Base-by-base conservation (phyloP, 2,329 filamentous ascomycete genomes). In the Thermoascus crustaceus region DNA sequence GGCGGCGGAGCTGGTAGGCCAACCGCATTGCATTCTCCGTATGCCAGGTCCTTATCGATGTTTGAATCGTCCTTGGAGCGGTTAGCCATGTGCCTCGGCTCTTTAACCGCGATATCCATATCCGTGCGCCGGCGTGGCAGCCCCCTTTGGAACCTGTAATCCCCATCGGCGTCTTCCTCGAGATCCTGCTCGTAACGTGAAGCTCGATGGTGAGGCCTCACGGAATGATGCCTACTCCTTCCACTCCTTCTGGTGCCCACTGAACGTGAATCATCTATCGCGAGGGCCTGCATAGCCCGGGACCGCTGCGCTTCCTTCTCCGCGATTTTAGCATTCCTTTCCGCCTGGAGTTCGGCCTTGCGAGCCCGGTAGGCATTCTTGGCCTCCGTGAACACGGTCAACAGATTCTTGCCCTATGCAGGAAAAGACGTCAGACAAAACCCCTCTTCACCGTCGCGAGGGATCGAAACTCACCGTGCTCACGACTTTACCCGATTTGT, bases 1-100 rank as follows among this genome's bases (percentile, higher is more conserved):
- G n/a, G n/a, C n/a, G n/a, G n/a, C n/a, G 27, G 24, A 11, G 38
- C 69, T 50, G 24, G 64, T 55, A 56, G 52, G 4, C 40, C 72
- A 52, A 52, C 75, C n/a, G n/a, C n/a, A n/a, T n/a, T n/a, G n/a
- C n/a, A n/a, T 34, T 85, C 80, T 40, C 89, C 89, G 52, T 95
- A 96, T 5, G 89, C 89, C 5, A 96, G 71, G 55, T 94, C 74
- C 84, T 94, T 87, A 53, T 95, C 89, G 48, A 94, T 79, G 37
- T 59, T 41, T 4, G 49, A 46, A 32, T 55, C 55, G 5, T 55
- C 55, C 31, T 47, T 53, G 22, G 59, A 57, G 32, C 60, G 48
- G 31, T 42, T 34, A 2, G 51, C 47, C 17, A 32, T 31, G 10
- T 52, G 53, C 7, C 39, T 39, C 3, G 51, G 41, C 22, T 56